Percentiles rank a stretch among this genome's conserved stretches.
These are phyloP conservation scores for Crucihimalaya himalaica DNA, from an alignment of 345 rosid genomes.

Conservation along the genomic window DNA sequence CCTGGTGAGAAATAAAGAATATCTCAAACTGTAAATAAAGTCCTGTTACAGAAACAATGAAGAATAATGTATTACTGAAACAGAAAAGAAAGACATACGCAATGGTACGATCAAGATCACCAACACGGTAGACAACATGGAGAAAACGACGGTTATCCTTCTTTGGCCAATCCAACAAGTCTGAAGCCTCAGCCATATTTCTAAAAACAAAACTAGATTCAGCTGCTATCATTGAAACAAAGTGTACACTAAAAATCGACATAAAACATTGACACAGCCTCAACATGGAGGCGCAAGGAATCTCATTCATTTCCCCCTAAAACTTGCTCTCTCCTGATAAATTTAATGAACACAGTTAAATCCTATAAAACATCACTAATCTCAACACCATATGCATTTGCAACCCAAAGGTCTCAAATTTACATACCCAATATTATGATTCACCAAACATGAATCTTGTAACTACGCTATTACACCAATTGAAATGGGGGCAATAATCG, in stretches of 20 bases:
- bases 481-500: not conserved
- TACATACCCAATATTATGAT: not conserved
- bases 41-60: not conserved
- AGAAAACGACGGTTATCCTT: slow-evolving; percentile 87
- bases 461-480: not conserved
- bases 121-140: slow-evolving; percentile 89
- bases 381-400: not conserved
- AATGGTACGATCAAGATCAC: slow-evolving; percentile 90
- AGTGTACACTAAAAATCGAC: not conserved
- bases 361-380: not conserved
- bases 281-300: not conserved
- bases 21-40: too few species aligned
- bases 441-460: not conserved
- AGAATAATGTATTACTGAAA: not conserved
- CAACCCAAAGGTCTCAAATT: not conserved
- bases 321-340: not conserved
- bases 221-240: not conserved
- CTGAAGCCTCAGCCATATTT: slow-evolving; percentile 65
- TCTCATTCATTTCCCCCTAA: slow-evolving; percentile 14
- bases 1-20: slow-evolving; percentile 38
- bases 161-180: slow-evolving; percentile 83
- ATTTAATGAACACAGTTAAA: not conserved
- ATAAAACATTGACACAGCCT: slow-evolving; percentile 10
- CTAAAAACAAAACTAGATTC: not conserved
- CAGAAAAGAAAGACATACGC: slow-evolving; percentile 44